Evolutionary conservation across 345 rosid genomes (phyloP), one percentile per base, ranked within the genome.

Genomic region (Citropsis articulata): DNA sequence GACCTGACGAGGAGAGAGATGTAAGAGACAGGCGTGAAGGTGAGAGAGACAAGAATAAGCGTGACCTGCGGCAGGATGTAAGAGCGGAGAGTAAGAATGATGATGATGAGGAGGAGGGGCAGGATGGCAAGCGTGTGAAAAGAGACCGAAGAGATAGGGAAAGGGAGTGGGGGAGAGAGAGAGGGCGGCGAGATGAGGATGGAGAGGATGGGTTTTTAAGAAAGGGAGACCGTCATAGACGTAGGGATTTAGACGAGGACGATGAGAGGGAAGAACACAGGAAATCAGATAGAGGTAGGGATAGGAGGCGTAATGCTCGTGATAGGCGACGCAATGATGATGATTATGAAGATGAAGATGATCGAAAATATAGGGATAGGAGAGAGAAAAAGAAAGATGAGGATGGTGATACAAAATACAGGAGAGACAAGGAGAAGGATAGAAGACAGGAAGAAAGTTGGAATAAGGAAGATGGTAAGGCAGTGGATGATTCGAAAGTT

Each of bases 401-500:
- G 56, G 86, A 60, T 53, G 84, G 74, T 66, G 84, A 77, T 59
- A 45, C 35, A 2, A 79, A 65, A 24, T 21, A 70, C 59, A 67
- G 70, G 55, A 86, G 85, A 75, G 85, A 80, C 72, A 78, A 40
- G 57, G 81, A 71, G 76, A 79, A 71, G 68, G 73, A 76, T 75
- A 80, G 72, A 73, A 78, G 81, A 45, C 77, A 40, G 19, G 88
- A 86, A 50, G 89, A 84, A 62, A 74, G 56, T 73, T 69, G 22
- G 38, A 80, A 45, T 45, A 45, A 48, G 60, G 81, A 81, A 57
- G 84, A 77, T 77, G 78, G 73, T 16, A 84, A 61, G 81, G 45
- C 62, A 59, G 60, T 48, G 28, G 84, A 84, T 62, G 86, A 77
- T 69, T 50, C 71, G 18, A 89, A 85, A 79, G 72, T 86, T 38